Percentiles rank a stretch among this genome's conserved stretches.
These are phyloP conservation scores for Bretschneidera sinensis DNA, from an alignment of 345 rosid genomes.

Conservation along the genomic window DNA sequence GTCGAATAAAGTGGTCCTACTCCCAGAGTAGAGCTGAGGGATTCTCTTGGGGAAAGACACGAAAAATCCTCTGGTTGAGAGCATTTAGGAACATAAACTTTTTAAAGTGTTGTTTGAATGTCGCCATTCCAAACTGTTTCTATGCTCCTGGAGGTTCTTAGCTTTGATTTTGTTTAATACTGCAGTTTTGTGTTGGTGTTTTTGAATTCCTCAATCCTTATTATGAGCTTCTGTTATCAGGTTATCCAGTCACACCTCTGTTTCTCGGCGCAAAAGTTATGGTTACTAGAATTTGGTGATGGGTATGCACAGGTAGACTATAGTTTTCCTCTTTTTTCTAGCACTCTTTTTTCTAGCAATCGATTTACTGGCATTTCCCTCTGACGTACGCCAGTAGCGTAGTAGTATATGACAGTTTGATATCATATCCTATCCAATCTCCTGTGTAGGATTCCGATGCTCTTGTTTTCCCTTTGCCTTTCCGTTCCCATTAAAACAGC, in stretches of 20 bases:
- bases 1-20: no score
- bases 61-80: no score
- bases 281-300: conserved; percentile 62
- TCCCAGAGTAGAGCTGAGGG: no score
- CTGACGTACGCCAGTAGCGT: conserved; percentile 27
- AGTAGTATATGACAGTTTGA: conserved; percentile 34
- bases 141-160: background rate
- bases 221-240: conserved; percentile 52
- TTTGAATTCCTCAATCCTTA: conserved; percentile 27
- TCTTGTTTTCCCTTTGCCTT: conserved; percentile 66
- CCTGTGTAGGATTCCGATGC: conserved; percentile 72
- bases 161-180: background rate
- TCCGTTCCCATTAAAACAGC: conserved; percentile 83
- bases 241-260: conserved; percentile 78
- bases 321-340: conserved; percentile 22
- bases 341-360: conserved; percentile 17
- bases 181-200: background rate
- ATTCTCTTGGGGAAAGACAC: no score
- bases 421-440: conserved; percentile 48
- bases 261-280: conserved; percentile 78
- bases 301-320: conserved; percentile 47
- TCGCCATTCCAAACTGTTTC: no score
- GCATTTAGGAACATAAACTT: no score
- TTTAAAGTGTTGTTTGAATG: no score
- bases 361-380: conserved; percentile 24